Conservation (phyloP, 2,329 filamentous ascomycete genomes). For the Fusarium coffeatum region DNA sequence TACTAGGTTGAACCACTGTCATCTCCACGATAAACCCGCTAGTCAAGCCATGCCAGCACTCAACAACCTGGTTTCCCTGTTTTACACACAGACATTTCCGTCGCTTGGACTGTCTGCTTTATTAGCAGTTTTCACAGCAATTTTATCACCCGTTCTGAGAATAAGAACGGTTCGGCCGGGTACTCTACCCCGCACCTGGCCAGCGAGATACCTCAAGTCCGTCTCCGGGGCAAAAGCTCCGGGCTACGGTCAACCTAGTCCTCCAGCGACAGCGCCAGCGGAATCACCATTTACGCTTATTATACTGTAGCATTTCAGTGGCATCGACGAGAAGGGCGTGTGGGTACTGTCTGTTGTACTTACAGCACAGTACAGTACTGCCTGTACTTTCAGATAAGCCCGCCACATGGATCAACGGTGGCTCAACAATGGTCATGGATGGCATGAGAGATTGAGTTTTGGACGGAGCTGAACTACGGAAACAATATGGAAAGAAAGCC, state of each 20-base stretch:
- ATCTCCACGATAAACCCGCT: slow-evolving; percentile 36
- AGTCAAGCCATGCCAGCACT: slow-evolving; percentile 21
- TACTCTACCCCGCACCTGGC: background rate
- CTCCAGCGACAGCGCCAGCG: background rate
- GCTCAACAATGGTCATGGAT: background rate
- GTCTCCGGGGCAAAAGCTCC: slow-evolving; percentile 34
- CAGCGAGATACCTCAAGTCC: no score
- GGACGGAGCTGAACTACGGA: background rate
- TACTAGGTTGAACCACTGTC: background rate
- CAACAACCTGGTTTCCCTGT: slow-evolving; percentile 13
- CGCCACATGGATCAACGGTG: background rate
- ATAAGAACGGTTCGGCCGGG: background rate
- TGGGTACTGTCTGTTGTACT: background rate
- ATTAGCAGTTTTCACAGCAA: background rate
- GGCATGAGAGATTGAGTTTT: background rate
- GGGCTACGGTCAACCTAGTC: background rate
- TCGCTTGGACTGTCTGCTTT: background rate
- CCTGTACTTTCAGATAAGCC: background rate
- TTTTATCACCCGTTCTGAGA: background rate
- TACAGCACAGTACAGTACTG: no score
- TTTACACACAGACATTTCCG: slow-evolving; percentile 21
- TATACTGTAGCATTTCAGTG: background rate
- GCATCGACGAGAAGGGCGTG: background rate
- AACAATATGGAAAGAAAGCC: background rate
- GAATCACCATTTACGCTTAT: background rate